A percentile compares a stretch with the other conserved stretches of the same genome.
Conservation (phyloP, 371 early-diverging fungal genomes). For the Quaeritorhiza haematococci region DNA sequence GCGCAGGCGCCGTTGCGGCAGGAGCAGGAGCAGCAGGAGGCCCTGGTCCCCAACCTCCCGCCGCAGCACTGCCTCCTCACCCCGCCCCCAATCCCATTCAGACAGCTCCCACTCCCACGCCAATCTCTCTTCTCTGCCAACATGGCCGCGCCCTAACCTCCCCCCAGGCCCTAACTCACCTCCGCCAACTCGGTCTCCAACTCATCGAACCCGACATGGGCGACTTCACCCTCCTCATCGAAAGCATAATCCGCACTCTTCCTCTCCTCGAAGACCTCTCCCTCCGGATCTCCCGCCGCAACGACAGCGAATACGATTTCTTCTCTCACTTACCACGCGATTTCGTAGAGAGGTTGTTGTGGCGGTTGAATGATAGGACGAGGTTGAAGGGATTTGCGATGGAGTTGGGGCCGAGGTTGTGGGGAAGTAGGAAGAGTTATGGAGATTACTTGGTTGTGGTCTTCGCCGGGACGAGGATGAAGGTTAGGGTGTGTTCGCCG, state of each 20-base stretch:
- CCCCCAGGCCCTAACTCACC: conserved; percentile 6
- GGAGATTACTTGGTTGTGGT: conserved; percentile 18
- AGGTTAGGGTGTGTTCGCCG: conserved; percentile 14
- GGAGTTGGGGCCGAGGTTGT: conserved; percentile 27
- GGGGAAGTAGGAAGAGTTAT: conserved; percentile 19
- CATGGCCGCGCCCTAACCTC: too few relatives aligned
- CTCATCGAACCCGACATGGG: conserved; percentile 24
- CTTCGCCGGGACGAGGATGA: conserved; percentile 18
- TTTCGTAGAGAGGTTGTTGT: conserved; percentile 15
- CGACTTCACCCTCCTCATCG: conserved; percentile 23
- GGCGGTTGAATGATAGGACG: conserved; percentile 18
- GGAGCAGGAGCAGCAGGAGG: too few relatives aligned
- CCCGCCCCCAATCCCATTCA: too few relatives aligned
- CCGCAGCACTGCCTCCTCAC: not conserved
- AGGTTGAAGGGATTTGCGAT: conserved; percentile 12
- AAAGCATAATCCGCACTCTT: conserved; percentile 24
- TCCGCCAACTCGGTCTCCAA: conserved; percentile 16
- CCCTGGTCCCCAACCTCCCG: too few relatives aligned
- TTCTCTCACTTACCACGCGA: conserved; percentile 20
- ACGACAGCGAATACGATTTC: conserved; percentile 21
- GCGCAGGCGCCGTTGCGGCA: too few relatives aligned
- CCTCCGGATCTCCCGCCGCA: conserved; percentile 18
- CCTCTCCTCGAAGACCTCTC: conserved; percentile 12
- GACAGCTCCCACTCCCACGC: too few relatives aligned
- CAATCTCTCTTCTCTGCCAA: too few relatives aligned